A percentile compares a stretch with the other conserved stretches of the same genome.
These are phyloP conservation scores for Verticillium nonalfalfae DNA, from an alignment of 2,329 filamentous ascomycete genomes.

Conservation along the genomic window DNA sequence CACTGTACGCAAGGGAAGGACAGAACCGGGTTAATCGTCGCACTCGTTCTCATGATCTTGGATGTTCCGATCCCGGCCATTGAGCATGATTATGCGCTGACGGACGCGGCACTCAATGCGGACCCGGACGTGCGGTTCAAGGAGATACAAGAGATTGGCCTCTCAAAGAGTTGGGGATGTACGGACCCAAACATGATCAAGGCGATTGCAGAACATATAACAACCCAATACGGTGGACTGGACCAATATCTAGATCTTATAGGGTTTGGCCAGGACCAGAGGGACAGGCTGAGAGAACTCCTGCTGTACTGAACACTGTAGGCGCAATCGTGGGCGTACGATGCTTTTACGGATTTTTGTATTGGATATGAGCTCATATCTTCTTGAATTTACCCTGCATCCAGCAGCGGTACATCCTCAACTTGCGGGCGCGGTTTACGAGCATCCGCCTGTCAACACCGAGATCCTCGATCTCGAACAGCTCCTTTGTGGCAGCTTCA, in stretches of 20 bases:
- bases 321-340: not conserved
- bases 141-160: slow-evolving; percentile 65
- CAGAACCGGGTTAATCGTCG: slow-evolving; percentile 65
- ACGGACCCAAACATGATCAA: slow-evolving; percentile 61
- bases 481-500: slow-evolving; percentile 19
- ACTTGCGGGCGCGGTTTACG: slow-evolving; percentile 80
- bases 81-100: slow-evolving; percentile 65
- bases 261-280: slow-evolving; percentile 44
- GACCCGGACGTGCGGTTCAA: slow-evolving; percentile 58
- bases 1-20: slow-evolving; percentile 92
- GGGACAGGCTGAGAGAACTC: slow-evolving; percentile 31
- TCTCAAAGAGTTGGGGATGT: slow-evolving; percentile 66
- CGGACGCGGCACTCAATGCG: slow-evolving; percentile 48
- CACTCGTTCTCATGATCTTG: slow-evolving; percentile 61
- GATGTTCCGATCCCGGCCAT: slow-evolving; percentile 53
- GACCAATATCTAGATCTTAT: slow-evolving; percentile 57
- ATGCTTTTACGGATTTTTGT: not conserved
- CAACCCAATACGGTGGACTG: slow-evolving; percentile 58
- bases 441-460: slow-evolving; percentile 83
- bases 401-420: slow-evolving; percentile 99
- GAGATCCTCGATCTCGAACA: slow-evolving; percentile 70
- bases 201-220: slow-evolving; percentile 50
- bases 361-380: slow-evolving; percentile 31
- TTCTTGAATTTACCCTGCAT: slow-evolving; percentile 79
- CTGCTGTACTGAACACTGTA: slow-evolving; percentile 30